Conservation (phyloP, 2,329 filamentous ascomycete species). For the Venturia nashicola region DNA sequence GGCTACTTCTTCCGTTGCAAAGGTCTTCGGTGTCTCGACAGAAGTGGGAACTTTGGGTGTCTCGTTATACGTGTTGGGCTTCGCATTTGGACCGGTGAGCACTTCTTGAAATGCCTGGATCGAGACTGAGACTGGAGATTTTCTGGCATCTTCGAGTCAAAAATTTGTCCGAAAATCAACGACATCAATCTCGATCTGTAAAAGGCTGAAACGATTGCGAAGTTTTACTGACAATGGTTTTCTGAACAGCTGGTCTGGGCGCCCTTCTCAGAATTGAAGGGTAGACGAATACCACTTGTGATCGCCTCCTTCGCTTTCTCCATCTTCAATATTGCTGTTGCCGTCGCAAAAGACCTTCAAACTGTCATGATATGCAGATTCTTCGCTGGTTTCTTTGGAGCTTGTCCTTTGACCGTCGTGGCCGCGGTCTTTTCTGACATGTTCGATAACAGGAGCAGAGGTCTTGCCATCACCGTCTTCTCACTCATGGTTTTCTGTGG, state of each 20-base stretch:
- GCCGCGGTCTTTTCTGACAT: constrained; percentile 46
- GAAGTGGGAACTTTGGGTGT: constrained; percentile 25
- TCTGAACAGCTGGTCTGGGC: constrained; percentile 29
- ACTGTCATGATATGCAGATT: constrained; percentile 41
- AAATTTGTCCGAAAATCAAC: too few species aligned
- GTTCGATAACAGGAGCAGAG: constrained; percentile 35
- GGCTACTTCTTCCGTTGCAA: constrained; percentile 20
- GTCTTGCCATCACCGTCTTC: constrained; percentile 36
- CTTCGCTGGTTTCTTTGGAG: constrained; percentile 41
- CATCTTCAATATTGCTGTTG: constrained; percentile 37
- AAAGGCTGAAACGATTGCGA: too few species aligned
- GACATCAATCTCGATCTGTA: too few species aligned
- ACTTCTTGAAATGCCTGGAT: neutral
- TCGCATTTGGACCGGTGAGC: constrained; percentile 21
- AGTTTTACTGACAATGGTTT: constrained; percentile 11
- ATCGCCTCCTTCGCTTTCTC: constrained; percentile 39
- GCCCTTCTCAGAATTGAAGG: constrained; percentile 37
- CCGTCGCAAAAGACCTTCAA: constrained; percentile 38
- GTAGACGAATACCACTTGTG: constrained; percentile 35
- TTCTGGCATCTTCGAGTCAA: too few species aligned
- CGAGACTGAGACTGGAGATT: too few species aligned
- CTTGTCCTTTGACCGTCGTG: constrained; percentile 40
- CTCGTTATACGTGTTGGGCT: constrained; percentile 27
- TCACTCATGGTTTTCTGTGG: constrained; percentile 40
- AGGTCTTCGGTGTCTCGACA: constrained; percentile 8